Percentiles rank a stretch among this genome's conserved stretches.
Conservation (phyloP, 371 early-diverging fungal genomes). For the Capillidium rhysosporum region DNA sequence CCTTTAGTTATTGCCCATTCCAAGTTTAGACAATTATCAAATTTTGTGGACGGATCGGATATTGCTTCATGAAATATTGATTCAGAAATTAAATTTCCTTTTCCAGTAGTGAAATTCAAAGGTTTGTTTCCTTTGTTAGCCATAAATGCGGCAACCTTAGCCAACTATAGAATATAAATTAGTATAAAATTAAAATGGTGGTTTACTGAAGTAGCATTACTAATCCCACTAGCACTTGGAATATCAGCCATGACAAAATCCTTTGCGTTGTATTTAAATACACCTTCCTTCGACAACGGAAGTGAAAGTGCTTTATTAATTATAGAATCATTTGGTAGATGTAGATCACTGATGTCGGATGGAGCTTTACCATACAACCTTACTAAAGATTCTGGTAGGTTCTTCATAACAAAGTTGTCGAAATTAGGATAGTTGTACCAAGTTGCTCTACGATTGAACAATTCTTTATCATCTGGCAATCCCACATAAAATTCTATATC, state of each 20-base stretch:
- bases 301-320: background rate
- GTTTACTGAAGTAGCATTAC: background rate
- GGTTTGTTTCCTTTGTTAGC: background rate
- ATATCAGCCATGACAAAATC: background rate
- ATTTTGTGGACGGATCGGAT: background rate
- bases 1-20: background rate
- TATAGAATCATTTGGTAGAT: background rate
- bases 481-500: conserved; percentile 26
- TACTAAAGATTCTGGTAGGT: background rate
- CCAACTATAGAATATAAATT: background rate
- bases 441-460: background rate
- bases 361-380: too few species aligned
- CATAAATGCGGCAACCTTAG: background rate
- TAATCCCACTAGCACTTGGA: background rate
- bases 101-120: background rate
- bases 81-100: background rate
- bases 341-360: too few species aligned
- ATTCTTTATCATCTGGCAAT: background rate
- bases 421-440: conserved; percentile 1
- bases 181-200: background rate
- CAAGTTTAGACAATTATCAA: conserved; percentile 9
- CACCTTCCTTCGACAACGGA: background rate
- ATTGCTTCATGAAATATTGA: background rate
- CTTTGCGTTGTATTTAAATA: background rate
- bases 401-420: background rate